Base-by-base conservation (phyloP, 2,329 filamentous ascomycete species). In the Epichloe baconii region DNA sequence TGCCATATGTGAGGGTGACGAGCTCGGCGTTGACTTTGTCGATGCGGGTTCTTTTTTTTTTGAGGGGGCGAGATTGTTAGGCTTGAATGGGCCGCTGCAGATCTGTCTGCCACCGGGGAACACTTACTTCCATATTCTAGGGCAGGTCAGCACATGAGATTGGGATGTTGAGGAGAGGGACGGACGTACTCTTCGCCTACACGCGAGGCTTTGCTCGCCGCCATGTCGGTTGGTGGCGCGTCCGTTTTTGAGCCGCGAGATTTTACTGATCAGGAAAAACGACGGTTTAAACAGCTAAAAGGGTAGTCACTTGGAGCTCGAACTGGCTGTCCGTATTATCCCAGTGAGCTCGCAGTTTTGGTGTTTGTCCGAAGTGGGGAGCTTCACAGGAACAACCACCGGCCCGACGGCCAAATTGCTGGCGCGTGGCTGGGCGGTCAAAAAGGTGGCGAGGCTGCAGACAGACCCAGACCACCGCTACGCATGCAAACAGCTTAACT, bases 1-100 rank as follows among this genome's bases (percentile, higher is more conserved):
- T 97, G 64, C 93, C 93, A 68, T 98, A 98, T 35, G 93, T 98
- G 62, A 98, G 79, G 44, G 90, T 96, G 49, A 98, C 91, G 54
- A 98, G 79, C 73, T 98, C 93, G 57, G 93, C 88, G 70, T 96
- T 96, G 73, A 97, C 89, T 71, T 97, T 97, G 71, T 97, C 91
- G 63, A 96, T 85, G 63, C 89, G 85, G 54, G 88, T 94, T 72
- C 91, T 97, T 23, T 72, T 97, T 23, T 72, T 90, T 96, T 23
- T 2, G 0, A 6, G 23, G 19, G 66, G 44, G 19, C 19, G 19
- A 15, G 19, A 5, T 21, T 36, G 48, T 70, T 58, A 70, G 63
- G 54, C 60, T 50, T 56, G 53, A 21, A 40, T 5, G 36, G 14
- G 15, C 4, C 3, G 45, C 37, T 10, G 17, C 4, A 8, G 21